phyloP scores from a whole-genome alignment of 2,329 filamentous ascomycete genomes.

The Xylaria sp. region DNA sequence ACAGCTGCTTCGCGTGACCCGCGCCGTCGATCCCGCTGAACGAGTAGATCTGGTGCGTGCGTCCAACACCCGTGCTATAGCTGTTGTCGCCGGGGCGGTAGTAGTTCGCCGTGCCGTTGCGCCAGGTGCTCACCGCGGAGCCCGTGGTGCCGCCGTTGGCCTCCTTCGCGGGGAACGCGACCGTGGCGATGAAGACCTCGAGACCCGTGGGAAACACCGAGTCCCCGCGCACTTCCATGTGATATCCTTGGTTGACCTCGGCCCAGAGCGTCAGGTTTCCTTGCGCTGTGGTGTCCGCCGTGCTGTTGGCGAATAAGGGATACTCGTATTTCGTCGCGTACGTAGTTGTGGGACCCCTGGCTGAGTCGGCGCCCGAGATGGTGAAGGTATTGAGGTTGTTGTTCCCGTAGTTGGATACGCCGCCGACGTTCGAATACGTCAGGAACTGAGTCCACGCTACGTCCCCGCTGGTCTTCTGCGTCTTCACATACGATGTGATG shows the following conservation, averaged over 20 bases:
- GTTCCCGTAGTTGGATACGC: slow-evolving; percentile 45
- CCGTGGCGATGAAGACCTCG: slow-evolving; percentile 62
- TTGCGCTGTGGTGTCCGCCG: slow-evolving; percentile 55
- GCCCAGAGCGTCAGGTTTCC: slow-evolving; percentile 61
- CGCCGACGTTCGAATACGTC: slow-evolving; percentile 65
- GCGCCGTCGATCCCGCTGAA: slow-evolving; percentile 59
- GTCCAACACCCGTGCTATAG: slow-evolving; percentile 63
- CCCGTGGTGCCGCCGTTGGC: slow-evolving; percentile 28
- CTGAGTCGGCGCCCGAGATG: slow-evolving; percentile 58
- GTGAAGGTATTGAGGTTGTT: slow-evolving; percentile 49
- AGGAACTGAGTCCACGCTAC: slow-evolving; percentile 69
- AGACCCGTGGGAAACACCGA: slow-evolving; percentile 68
- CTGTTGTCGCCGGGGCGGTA: slow-evolving; percentile 58
- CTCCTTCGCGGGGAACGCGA: slow-evolving; percentile 42
- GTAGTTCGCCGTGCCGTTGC: slow-evolving; percentile 69
- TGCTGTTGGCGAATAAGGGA: slow-evolving; percentile 68
- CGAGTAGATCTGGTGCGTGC: slow-evolving; percentile 65
- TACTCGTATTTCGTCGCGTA: slow-evolving; percentile 64
- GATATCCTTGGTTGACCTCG: slow-evolving; percentile 56
- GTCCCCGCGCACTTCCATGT: slow-evolving; percentile 53
- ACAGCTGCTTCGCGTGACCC: slow-evolving; percentile 58
- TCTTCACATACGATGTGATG: slow-evolving; percentile 63
- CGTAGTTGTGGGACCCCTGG: slow-evolving; percentile 45
- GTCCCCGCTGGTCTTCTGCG: slow-evolving; percentile 56
- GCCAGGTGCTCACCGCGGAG: slow-evolving; percentile 59